Base-by-base conservation (phyloP, 164 flowering plant genomes). In the Vitis labrusca region DNA sequence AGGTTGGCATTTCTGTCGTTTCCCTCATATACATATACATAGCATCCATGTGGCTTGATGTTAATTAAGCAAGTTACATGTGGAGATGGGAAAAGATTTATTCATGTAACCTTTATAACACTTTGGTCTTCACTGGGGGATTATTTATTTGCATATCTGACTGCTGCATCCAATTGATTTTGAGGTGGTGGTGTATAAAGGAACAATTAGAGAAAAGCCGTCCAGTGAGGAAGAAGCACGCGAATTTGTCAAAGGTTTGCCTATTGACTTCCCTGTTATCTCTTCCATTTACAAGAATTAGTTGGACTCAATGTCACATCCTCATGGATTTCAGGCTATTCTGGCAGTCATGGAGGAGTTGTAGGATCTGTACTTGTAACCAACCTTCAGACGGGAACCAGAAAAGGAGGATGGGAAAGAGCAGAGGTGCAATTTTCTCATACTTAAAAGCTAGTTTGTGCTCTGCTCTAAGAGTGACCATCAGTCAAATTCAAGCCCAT, bases 111-210 rank as follows among this genome's bases (percentile, higher is more conserved):
- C 47, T 37, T 30, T 44, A 50, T 2, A 17, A 60, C 5, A 37
- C 3, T 37, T 37, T 37, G 44, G 44, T 37, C 44, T 2, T 37
- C 44, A 37, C 44, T 37, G 44, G 44, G 44, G 14, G 19, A 53
- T 23, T n/a, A 51, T 13, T 61, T 47, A 9, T 50, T 49, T 23
- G 51, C 76, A 10, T 71, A 60, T 69, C 70, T 65, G 44, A 61
- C 59, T 61, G 50, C 51, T 61, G 17, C 27, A 53, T 65, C 37
- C 58, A 11, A 61, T 78, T 71, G 73, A 69, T 76, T 71, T 73
- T 71, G 70, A 84, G 87, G 85, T 82, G 70, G 87, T 81, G 71
- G 85, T 80, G 54, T 74, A 80, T 63, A 52, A 75, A 63, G 87
- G 87, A 57, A 61, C 16, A 48, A 77, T 82, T 50, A 78, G 85